Conservation (phyloP, 2,329 filamentous ascomycete genomes). For the Botrytis pseudocinerea region DNA sequence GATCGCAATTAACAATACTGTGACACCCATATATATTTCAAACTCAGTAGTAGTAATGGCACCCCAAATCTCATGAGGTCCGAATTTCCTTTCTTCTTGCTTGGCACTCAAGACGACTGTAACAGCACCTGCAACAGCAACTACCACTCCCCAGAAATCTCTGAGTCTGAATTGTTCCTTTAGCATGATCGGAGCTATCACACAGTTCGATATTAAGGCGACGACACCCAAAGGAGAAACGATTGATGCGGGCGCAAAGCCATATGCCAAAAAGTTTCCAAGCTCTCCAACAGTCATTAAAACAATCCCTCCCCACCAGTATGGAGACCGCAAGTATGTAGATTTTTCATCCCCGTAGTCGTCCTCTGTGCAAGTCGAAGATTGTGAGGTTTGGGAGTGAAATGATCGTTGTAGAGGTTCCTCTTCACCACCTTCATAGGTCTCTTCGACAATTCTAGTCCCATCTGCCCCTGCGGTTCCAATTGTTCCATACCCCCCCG, state of each 20-base stretch:
- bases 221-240: constrained; percentile 97
- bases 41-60: constrained; percentile 88
- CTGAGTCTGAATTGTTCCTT: constrained; percentile 84
- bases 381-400: constrained; percentile 47
- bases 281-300: constrained; percentile 91
- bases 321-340: constrained; percentile 84
- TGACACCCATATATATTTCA: constrained; percentile 83
- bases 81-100: constrained; percentile 84
- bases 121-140: constrained; percentile 85
- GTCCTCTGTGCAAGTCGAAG: constrained; percentile 44
- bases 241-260: constrained; percentile 95
- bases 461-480: constrained; percentile 46
- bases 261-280: constrained; percentile 96
- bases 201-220: constrained; percentile 91
- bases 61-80: constrained; percentile 85
- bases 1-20: constrained; percentile 67
- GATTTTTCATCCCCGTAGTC: constrained; percentile 45
- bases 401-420: constrained; percentile 56
- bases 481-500: constrained; percentile 49
- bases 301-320: constrained; percentile 94
- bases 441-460: constrained; percentile 13
- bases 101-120: constrained; percentile 91
- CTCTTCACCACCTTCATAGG: constrained; percentile 46
- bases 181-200: constrained; percentile 92
- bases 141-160: constrained; percentile 84